Evolutionary conservation across 2,329 filamentous ascomycete genomes (phyloP), one percentile per base, ranked within the genome.

Genomic region (Aspergillus fischeri): DNA sequence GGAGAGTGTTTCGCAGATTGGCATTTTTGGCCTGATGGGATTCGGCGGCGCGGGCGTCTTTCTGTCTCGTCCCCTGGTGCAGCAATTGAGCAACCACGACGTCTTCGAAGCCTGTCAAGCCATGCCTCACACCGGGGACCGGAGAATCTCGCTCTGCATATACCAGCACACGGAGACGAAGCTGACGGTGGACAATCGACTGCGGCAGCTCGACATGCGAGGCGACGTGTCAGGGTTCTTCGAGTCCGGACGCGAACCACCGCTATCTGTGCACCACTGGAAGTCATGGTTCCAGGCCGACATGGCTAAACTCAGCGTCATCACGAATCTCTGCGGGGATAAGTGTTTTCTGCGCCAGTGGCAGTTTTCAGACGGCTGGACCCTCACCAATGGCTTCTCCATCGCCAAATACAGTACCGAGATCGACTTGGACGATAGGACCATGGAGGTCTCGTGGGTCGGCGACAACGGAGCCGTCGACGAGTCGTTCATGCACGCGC

Each of bases 41-140:
- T 87, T 80, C 59, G 84, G 85, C 55, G 84, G 84, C 59, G 84
- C 81, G 3, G 85, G 84, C 55, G 75, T 83, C 56, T 86, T 86
- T 67, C 65, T 87, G 14, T 84, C 80, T 38, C 70, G 80, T 8
- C 78, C 83, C 2, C 76, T 86, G 1, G 73, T 83, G 20, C 66
- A 68, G 25, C 71, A 81, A 56, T 67, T 87, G 0, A 75, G 76
- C 38, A 74, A 75, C 2, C 60, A 60, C 1, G 61, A 61, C 1
- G 72, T 80, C 41, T 77, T 81, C 25, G 77, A 81, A 17, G 67
- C 72, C 27, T 87, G 84, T 60, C 72, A 83, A 24, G 68, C 66
- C 6, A 75, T 77, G 59, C 75, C 75, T 8, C 72, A 70, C 9
- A 71, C 74, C 14, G 84, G 84, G 51, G 84, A 87, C 61, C 80